A percentile compares a stretch with the other conserved stretches of the same genome.
Conservation (phyloP, 1,284 basidiomycete genomes). For the Pseudozyma tsukubaensis region DNA sequence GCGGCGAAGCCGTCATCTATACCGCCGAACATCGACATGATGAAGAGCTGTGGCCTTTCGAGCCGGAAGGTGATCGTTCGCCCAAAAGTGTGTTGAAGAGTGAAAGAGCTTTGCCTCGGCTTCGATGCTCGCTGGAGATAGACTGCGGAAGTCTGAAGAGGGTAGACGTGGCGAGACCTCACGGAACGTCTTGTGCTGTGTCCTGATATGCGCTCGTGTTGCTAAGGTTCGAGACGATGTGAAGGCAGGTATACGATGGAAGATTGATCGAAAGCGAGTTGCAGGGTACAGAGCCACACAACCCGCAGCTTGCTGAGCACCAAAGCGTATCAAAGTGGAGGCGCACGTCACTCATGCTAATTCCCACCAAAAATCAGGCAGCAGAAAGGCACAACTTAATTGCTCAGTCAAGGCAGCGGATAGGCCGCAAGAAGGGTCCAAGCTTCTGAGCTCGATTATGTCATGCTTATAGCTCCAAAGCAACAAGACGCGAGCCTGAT, state of each 20-base stretch:
- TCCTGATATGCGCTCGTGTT: too few species aligned
- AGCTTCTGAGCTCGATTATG: slow-evolving; percentile 11
- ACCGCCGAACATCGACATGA: slow-evolving; percentile 43
- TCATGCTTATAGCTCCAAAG: slow-evolving; percentile 16
- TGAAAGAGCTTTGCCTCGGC: too few species aligned
- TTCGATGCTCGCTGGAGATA: too few species aligned
- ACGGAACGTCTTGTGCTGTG: too few species aligned
- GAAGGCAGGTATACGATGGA: neutral
- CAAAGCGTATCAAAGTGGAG: slow-evolving; percentile 23
- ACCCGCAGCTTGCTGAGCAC: neutral
- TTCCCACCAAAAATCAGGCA: slow-evolving; percentile 2
- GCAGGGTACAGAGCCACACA: neutral
- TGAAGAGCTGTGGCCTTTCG: neutral
- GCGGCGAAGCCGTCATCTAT: slow-evolving; percentile 34
- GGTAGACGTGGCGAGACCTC: too few species aligned
- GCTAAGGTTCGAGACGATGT: too few species aligned
- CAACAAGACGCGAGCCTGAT: slow-evolving; percentile 6
- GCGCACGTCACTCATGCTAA: slow-evolving; percentile 26
- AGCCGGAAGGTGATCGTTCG: too few species aligned
- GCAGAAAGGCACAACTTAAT: slow-evolving; percentile 1
- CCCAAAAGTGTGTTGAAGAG: too few species aligned
- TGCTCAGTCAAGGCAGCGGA: neutral
- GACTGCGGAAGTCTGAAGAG: too few species aligned
- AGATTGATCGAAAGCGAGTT: slow-evolving; percentile 1
- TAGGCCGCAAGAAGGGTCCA: slow-evolving; percentile 10